Evolutionary conservation across 768 basidiomycete species (phyloP).

Genomic region (Pisolithus tinctorius): DNA sequence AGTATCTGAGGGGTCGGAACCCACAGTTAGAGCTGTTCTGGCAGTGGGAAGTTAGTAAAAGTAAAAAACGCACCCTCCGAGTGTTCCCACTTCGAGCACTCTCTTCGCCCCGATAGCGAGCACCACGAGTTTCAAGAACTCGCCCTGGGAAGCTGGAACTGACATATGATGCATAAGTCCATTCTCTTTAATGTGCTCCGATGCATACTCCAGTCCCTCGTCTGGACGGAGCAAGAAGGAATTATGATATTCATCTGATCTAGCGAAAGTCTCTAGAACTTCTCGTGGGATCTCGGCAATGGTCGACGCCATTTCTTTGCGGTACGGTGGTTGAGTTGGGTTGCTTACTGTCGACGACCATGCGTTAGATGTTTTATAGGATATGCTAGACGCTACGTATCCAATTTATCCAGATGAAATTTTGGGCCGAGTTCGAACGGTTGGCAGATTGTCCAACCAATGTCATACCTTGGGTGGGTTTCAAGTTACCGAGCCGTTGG

Average conservation of each 20-base stretch:
- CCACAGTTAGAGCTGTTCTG: too few species aligned
- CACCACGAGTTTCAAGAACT: slow-evolving; percentile 48
- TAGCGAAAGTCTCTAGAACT: slow-evolving; percentile 38
- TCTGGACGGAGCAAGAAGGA: slow-evolving; percentile 44
- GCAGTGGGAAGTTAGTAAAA: neutral
- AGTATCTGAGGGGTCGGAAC: slow-evolving; percentile 16
- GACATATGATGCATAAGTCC: slow-evolving; percentile 43
- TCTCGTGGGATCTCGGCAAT: slow-evolving; percentile 1
- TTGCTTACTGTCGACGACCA: too few species aligned
- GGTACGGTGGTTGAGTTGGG: too few species aligned
- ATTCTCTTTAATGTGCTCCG: slow-evolving; percentile 34
- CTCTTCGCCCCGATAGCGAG: slow-evolving; percentile 46
- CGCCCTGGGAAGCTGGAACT: slow-evolving; percentile 49
- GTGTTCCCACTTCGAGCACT: slow-evolving; percentile 59
- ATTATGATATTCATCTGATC: slow-evolving; percentile 51
- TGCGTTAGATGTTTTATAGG: too few species aligned
- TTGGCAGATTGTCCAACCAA: too few species aligned
- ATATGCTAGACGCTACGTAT: too few species aligned
- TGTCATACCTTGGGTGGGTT: too few species aligned
- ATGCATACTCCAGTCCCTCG: slow-evolving; percentile 33
- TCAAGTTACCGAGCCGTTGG: too few species aligned
- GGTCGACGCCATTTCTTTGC: neutral
- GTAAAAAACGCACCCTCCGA: slow-evolving; percentile 43
- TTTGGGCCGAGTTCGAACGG: too few species aligned
- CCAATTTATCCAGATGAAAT: too few species aligned